phyloP scores from a whole-genome alignment of 108 stramenopile genomes.

The Skeletonema tropicum region DNA sequence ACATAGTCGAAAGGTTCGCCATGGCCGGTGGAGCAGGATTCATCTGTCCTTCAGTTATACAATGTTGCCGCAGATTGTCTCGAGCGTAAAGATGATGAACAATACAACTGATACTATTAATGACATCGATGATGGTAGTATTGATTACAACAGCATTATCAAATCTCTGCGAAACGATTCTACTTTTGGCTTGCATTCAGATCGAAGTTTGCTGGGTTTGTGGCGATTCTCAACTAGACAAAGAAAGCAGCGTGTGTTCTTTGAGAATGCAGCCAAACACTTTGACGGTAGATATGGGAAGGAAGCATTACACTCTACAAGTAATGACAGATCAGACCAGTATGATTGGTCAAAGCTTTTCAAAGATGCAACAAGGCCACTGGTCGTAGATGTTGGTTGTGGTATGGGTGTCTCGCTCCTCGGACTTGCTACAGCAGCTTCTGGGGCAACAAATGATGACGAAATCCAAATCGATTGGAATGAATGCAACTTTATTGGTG shows the following conservation, averaged over 20 bases:
- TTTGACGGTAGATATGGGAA: slow-evolving; percentile 41
- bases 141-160: slow-evolving; percentile 26
- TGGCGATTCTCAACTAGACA: slow-evolving; percentile 80
- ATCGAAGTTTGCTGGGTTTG: slow-evolving; percentile 55
- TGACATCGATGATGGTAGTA: slow-evolving; percentile 20
- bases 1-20: slow-evolving; percentile 67
- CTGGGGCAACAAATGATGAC: neutral
- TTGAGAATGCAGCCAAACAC: slow-evolving; percentile 50
- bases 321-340: neutral
- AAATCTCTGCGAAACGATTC: slow-evolving; percentile 27
- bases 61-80: slow-evolving; percentile 47
- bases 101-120: slow-evolving; percentile 9
- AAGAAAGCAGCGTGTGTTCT: slow-evolving; percentile 61
- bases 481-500: slow-evolving; percentile 73
- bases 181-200: slow-evolving; percentile 59
- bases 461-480: slow-evolving; percentile 38
- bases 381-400: slow-evolving; percentile 48
- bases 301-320: neutral
- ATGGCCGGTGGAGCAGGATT: slow-evolving; percentile 56
- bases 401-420: slow-evolving; percentile 47
- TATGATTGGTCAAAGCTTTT: slow-evolving; percentile 42
- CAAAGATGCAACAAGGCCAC: slow-evolving; percentile 16
- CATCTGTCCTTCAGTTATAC: slow-evolving; percentile 14
- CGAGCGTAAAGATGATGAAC: slow-evolving; percentile 21
- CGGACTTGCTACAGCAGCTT: slow-evolving; percentile 20